phyloP scores from a whole-genome alignment of 1,284 basidiomycete genomes.

The Omphalotus olearius region DNA sequence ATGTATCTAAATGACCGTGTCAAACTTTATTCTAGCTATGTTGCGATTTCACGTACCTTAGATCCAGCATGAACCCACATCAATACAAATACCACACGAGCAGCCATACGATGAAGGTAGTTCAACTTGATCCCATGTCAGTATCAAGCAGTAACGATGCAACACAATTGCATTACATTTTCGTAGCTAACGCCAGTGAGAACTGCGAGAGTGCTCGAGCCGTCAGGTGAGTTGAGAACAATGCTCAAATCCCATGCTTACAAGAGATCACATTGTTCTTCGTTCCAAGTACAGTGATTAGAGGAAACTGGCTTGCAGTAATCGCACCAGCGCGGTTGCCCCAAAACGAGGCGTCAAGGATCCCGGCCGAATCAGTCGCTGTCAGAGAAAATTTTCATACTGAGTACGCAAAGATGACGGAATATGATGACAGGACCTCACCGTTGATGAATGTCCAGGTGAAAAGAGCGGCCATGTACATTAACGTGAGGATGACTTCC shows the following conservation, averaged over 20 bases:
- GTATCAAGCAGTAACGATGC: not conserved
- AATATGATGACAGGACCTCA: slow-evolving; percentile 23
- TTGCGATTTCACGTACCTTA: slow-evolving; percentile 15
- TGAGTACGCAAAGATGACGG: not conserved
- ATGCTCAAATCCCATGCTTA: slow-evolving; percentile 23
- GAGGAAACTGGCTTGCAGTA: slow-evolving; percentile 53
- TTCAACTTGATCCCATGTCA: slow-evolving; percentile 33
- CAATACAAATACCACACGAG: slow-evolving; percentile 42
- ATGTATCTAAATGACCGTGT: too few species aligned
- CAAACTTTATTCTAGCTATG: too few species aligned
- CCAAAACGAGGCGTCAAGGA: slow-evolving; percentile 37
- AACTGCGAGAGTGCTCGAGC: slow-evolving; percentile 27
- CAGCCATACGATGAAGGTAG: slow-evolving; percentile 47
- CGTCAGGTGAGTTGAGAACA: not conserved
- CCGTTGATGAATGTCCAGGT: slow-evolving; percentile 47
- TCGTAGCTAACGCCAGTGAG: slow-evolving; percentile 59
- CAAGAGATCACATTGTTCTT: slow-evolving; percentile 62
- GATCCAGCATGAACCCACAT: slow-evolving; percentile 46
- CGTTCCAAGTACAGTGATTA: slow-evolving; percentile 60
- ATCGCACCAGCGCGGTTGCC: slow-evolving; percentile 45
- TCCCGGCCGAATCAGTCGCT: slow-evolving; percentile 34
- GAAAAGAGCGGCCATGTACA: slow-evolving; percentile 44
- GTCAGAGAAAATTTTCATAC: not conserved
- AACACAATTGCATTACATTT: slow-evolving; percentile 32
- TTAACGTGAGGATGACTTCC: slow-evolving; percentile 40